Conservation (phyloP, 441 rosid genomes). For the Gossypium aridum region DNA sequence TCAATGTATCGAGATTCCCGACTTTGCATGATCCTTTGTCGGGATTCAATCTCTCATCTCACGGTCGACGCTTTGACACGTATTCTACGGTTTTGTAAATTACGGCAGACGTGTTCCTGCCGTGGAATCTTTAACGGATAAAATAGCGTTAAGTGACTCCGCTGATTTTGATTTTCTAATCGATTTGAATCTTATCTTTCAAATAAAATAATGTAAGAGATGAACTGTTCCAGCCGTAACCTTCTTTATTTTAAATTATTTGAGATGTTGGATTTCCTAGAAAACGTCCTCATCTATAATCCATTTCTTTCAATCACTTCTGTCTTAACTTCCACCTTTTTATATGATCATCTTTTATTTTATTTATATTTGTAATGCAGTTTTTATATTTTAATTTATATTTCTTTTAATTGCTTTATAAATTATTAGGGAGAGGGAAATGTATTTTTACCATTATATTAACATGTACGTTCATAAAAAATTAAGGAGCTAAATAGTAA, state of each 20-base stretch:
- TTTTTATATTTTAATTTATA: no score
- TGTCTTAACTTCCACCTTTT: no score
- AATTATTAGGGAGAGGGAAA: neutral
- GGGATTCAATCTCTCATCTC: neutral
- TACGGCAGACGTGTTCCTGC: neutral
- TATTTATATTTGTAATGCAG: no score
- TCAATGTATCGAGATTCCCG: neutral
- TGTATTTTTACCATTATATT: no score
- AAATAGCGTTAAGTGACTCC: neutral
- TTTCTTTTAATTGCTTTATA: neutral
- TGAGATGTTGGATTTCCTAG: neutral
- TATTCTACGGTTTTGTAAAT: neutral
- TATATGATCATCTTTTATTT: neutral
- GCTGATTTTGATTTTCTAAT: no score
- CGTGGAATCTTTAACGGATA: neutral
- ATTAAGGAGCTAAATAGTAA: no score
- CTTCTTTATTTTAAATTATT: neutral
- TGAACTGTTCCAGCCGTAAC: no score
- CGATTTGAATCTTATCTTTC: no score
- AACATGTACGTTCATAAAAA: neutral
- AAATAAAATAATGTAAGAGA: no score
- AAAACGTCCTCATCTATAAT: neutral
- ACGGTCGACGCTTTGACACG: neutral
- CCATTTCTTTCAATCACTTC: neutral
- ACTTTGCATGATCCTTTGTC: neutral